phyloP scores from a whole-genome alignment of 192 early-diverging fungal genomes.

The Entophlyctis luteolus region DNA sequence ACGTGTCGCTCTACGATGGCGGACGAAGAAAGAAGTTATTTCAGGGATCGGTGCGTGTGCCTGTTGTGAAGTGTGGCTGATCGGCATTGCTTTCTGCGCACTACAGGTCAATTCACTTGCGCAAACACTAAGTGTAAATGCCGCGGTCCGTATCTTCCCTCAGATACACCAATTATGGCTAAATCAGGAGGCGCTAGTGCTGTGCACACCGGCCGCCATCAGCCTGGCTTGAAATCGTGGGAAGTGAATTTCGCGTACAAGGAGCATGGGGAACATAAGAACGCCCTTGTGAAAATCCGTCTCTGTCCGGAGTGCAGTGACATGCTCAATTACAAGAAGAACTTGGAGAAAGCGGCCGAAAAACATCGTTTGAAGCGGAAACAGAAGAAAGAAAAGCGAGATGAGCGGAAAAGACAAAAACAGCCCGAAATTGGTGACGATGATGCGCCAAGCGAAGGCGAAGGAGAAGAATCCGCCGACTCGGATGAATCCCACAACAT shows the following conservation, averaged over 20 bases:
- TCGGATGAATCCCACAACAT: not conserved
- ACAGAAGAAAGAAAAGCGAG: not conserved
- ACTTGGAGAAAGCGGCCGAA: constrained; percentile 34
- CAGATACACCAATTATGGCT: not conserved
- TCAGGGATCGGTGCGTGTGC: constrained; percentile 55
- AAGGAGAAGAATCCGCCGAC: not conserved
- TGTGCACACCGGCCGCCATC: not conserved
- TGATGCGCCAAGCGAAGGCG: not conserved
- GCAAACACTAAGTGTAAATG: constrained; percentile 53
- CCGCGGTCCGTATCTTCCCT: constrained; percentile 6
- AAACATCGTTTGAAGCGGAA: constrained; percentile 7
- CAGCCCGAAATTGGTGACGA: constrained; percentile 17
- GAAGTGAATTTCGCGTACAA: constrained; percentile 83
- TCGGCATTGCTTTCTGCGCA: not conserved
- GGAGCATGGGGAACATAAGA: constrained; percentile 68
- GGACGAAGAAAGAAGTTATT: constrained; percentile 63
- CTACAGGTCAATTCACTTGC: constrained; percentile 67
- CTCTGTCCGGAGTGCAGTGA: constrained; percentile 67
- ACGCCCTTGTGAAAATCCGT: constrained; percentile 77
- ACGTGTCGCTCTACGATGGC: constrained; percentile 69
- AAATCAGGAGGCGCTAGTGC: no score
- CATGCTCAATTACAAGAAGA: constrained; percentile 70
- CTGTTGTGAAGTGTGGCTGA: not conserved
- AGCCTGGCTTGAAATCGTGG: constrained; percentile 62
- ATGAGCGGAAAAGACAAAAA: constrained; percentile 8